Evolutionary conservation across 306 rosid species (phyloP).

Genomic region (Cucurbita argyrosperma): DNA sequence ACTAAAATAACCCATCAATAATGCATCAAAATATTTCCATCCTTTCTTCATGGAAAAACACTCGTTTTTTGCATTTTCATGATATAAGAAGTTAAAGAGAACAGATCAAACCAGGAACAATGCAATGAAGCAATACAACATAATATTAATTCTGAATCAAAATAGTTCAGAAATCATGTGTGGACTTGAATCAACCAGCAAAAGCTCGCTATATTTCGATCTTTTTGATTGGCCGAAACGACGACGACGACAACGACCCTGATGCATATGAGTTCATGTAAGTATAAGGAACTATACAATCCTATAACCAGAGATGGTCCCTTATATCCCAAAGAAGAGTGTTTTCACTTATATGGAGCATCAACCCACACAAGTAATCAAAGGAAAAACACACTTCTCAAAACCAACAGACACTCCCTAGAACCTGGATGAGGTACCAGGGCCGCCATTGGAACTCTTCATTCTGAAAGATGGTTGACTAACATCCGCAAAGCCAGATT

Average conservation of each 20-base stretch:
- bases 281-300: conserved; percentile 1
- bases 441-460: conserved; percentile 40
- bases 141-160: not conserved
- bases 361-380: conserved; percentile 3
- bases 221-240: not conserved
- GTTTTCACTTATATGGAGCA: not conserved
- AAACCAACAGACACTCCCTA: conserved; percentile 1
- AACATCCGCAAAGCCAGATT: conserved; percentile 22
- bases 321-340: not conserved
- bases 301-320: not conserved
- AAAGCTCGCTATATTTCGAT: not conserved
- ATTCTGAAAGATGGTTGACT: conserved; percentile 28
- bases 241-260: not conserved
- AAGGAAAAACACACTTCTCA: conserved; percentile 2
- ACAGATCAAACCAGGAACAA: not conserved
- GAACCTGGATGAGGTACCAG: conserved; percentile 30
- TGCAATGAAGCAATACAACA: not conserved
- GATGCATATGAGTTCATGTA: not conserved
- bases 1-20: not conserved
- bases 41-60: not conserved
- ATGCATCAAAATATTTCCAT: not conserved
- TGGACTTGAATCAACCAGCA: not conserved
- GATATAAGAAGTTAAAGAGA: not conserved
- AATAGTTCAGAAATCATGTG: not conserved
- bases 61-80: not conserved